Percentiles rank a stretch among this genome's conserved stretches.
phyloP scores from a whole-genome alignment of 495 filamentous ascomycete genomes.

The Rhypophila decipiens region DNA sequence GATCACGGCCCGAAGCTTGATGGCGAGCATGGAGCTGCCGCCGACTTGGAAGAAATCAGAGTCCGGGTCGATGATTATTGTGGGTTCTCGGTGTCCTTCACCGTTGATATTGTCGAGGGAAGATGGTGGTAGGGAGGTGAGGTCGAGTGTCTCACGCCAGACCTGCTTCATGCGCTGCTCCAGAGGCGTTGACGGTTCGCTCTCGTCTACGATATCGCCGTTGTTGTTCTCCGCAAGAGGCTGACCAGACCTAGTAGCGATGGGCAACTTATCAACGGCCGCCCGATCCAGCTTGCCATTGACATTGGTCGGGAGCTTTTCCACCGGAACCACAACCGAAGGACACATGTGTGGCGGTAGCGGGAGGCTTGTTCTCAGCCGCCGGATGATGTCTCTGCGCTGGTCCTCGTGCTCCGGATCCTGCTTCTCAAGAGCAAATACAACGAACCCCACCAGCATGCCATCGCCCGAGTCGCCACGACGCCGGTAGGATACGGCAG shows the following conservation, averaged over 20 bases:
- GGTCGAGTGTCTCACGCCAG: conserved; percentile 5
- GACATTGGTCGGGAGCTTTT: conserved; percentile 32
- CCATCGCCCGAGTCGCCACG: background rate
- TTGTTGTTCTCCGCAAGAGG: background rate
- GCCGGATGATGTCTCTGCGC: background rate
- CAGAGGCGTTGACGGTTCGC: background rate
- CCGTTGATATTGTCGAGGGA: background rate
- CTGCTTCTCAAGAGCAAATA: background rate
- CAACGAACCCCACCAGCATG: background rate
- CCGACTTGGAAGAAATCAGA: conserved; percentile 36
- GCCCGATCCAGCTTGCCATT: conserved; percentile 37
- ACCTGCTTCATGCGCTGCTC: conserved; percentile 1
- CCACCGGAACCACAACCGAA: conserved; percentile 26
- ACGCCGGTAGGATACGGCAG: background rate
- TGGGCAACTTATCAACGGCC: conserved; percentile 31
- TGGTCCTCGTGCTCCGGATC: background rate
- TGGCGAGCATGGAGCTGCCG: conserved; percentile 29
- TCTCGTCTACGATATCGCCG: background rate
- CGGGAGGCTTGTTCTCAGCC: conserved; percentile 13
- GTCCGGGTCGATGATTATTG: conserved; percentile 4
- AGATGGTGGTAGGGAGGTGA: background rate
- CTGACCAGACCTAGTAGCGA: background rate
- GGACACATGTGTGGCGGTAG: conserved; percentile 48
- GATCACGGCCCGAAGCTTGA: conserved; percentile 21
- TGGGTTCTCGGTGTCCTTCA: background rate